Evolutionary conservation across 1,284 basidiomycete species (phyloP).

Genomic region (Fomitopsis pinicola): DNA sequence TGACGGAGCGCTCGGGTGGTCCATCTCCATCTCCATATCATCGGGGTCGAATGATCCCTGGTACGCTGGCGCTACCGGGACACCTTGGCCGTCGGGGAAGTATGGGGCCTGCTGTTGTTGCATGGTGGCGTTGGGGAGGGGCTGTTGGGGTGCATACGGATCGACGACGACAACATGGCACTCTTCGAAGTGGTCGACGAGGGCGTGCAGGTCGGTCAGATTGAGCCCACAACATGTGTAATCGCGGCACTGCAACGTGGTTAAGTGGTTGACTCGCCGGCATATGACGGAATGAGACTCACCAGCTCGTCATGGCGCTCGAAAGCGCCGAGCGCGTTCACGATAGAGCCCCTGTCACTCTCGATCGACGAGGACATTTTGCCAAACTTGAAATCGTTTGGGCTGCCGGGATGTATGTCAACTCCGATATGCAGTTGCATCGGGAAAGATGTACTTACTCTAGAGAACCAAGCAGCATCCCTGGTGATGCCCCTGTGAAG

Average conservation of each 20-base stretch:
- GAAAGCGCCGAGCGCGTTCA: constrained; percentile 63
- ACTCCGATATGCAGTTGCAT: neutral
- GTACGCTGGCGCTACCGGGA: constrained; percentile 15
- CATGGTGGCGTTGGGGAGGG: constrained; percentile 16
- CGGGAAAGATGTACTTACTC: constrained; percentile 43
- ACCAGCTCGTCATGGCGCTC: constrained; percentile 70
- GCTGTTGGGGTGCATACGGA: constrained; percentile 37
- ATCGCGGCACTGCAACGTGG: constrained; percentile 56
- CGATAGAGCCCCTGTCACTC: constrained; percentile 55
- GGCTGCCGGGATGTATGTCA: constrained; percentile 27
- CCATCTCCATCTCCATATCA: constrained; percentile 76
- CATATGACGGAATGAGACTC: constrained; percentile 23
- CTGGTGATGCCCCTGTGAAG: constrained; percentile 57
- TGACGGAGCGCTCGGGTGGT: constrained; percentile 35
- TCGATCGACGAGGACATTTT: constrained; percentile 57
- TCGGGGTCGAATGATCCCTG: constrained; percentile 61
- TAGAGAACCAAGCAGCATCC: constrained; percentile 53
- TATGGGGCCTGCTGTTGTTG: constrained; percentile 35
- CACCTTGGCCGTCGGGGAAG: constrained; percentile 23
- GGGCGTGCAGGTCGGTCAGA: constrained; percentile 77
- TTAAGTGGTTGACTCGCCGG: neutral
- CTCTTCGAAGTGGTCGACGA: constrained; percentile 85
- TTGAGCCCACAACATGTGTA: constrained; percentile 82
- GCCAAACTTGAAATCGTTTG: constrained; percentile 48
- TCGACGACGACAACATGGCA: constrained; percentile 75